A percentile compares a stretch with the other conserved stretches of the same genome.
phyloP scores from a whole-genome alignment of 768 basidiomycete species.

The Russula sp. region DNA sequence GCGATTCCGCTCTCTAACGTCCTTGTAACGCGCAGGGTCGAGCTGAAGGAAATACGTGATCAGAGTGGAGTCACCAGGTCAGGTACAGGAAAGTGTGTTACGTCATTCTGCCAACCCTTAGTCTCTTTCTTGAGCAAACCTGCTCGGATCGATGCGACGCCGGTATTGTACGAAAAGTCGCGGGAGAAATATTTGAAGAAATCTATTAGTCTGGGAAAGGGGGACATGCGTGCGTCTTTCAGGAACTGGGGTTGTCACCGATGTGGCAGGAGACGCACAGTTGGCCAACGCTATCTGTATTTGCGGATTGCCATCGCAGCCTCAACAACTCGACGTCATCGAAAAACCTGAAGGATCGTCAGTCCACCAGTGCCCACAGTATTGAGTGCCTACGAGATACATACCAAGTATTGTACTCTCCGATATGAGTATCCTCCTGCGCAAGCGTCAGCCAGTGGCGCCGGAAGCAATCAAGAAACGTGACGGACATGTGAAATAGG shows the following conservation, averaged over 20 bases:
- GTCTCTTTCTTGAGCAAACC: conserved; percentile 84
- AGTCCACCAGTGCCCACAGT: not conserved
- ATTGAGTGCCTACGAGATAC: not conserved
- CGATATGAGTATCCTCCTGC: conserved; percentile 76
- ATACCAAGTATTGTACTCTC: conserved; percentile 75
- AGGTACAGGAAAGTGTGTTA: not conserved
- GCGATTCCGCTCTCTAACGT: conserved; percentile 83
- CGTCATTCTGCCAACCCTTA: conserved; percentile 92
- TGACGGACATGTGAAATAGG: conserved; percentile 67
- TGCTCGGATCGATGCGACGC: conserved; percentile 85
- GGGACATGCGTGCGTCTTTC: conserved; percentile 1
- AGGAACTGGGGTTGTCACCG: conserved; percentile 2
- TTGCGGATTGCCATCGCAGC: conserved; percentile 91
- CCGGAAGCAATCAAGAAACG: not conserved
- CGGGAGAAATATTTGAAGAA: conserved; percentile 96
- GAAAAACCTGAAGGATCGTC: conserved; percentile 58
- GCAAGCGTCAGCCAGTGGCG: conserved; percentile 18
- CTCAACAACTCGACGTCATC: conserved; percentile 92
- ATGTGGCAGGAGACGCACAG: conserved; percentile 48
- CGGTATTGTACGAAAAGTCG: conserved; percentile 87
- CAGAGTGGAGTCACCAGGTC: not conserved
- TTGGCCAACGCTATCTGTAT: conserved; percentile 88
- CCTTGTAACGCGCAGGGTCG: conserved; percentile 44
- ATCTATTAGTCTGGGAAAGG: conserved; percentile 76
- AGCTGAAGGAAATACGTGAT: conserved; percentile 11